Base-by-base conservation (phyloP, 495 filamentous ascomycete species). In the Penicillium egyptiacum region DNA sequence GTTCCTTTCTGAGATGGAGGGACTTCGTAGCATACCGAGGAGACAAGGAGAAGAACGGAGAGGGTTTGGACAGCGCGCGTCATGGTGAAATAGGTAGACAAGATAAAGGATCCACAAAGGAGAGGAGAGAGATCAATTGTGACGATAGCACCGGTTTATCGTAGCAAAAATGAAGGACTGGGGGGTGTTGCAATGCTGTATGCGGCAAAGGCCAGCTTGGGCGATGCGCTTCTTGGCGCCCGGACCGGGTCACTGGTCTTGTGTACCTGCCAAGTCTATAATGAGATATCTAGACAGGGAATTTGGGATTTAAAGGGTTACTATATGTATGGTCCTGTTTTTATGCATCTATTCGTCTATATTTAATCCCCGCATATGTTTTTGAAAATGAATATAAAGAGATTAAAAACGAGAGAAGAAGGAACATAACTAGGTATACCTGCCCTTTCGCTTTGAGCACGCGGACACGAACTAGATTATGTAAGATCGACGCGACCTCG, bases 51-150 rank as follows among this genome's bases (percentile, higher is more conserved):
- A 61, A 84, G 84, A 57, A 95, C 78, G 41, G 91, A 96, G 69
- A 96, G 84, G 59, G 88, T 91, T 72, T 98, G 92, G 69, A 92
- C 89, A 22, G 94, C 94, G 73, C 91, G 90, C 60, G 94, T 96
- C 94, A 97, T 98, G 61, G 43, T 72, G 68, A 60, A 56, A 48
- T 20, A 7, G 45, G 35, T 57, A 23, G 49, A 31, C n/a, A 17
- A 23, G 43, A 55, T 22, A 9, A n/a, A 12, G 55, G 20, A 23
- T 41, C 39, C 23, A 53, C 19, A 58, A 60, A 53, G 35, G 56
- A 59, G 35, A 56, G 55, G 26, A 26, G 25, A 42, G 30, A 23
- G 40, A 44, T 47, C 22, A 55, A 55, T 25, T 47, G 42, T 55
- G 53, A 55, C 47, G 14, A 25, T 7, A 37, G 19, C 25, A 26